These are phyloP conservation scores for Echeveria elegans DNA, from an alignment of 164 flowering plant species.

Conservation along the genomic window DNA sequence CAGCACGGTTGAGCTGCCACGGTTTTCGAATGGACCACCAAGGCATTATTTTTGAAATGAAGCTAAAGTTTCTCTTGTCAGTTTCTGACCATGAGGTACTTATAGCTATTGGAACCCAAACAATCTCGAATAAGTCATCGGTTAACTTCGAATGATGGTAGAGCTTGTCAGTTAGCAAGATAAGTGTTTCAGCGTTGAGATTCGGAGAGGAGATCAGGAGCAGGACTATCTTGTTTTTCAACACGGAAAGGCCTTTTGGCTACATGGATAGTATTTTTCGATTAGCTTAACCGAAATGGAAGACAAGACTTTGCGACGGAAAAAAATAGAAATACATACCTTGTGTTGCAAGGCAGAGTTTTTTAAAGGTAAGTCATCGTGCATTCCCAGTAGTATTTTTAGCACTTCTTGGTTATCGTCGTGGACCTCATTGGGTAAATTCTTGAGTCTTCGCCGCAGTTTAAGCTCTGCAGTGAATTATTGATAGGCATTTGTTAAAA, in stretches of 20 bases:
- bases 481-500: not conserved
- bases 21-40: constrained; percentile 55
- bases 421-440: constrained; percentile 28
- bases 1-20: constrained; percentile 33
- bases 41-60: constrained; percentile 49
- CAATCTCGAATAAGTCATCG: constrained; percentile 33
- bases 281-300: not conserved
- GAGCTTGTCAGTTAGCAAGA: constrained; percentile 42
- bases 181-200: constrained; percentile 29
- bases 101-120: constrained; percentile 63
- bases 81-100: constrained; percentile 35
- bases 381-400: constrained; percentile 27
- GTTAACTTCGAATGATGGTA: constrained; percentile 22
- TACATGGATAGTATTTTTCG: constrained; percentile 16
- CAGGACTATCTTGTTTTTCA: constrained; percentile 48
- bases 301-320: not conserved
- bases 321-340: constrained; percentile 18
- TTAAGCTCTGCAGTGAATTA: constrained; percentile 30
- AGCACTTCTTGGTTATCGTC: constrained; percentile 62
- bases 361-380: constrained; percentile 47
- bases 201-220: constrained; percentile 59
- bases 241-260: constrained; percentile 33
- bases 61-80: constrained; percentile 25
- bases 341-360: constrained; percentile 27
- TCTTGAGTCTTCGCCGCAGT: constrained; percentile 30